Base-by-base conservation (phyloP, 78 protist genomes). In the Dictyostelium citrinum region DNA sequence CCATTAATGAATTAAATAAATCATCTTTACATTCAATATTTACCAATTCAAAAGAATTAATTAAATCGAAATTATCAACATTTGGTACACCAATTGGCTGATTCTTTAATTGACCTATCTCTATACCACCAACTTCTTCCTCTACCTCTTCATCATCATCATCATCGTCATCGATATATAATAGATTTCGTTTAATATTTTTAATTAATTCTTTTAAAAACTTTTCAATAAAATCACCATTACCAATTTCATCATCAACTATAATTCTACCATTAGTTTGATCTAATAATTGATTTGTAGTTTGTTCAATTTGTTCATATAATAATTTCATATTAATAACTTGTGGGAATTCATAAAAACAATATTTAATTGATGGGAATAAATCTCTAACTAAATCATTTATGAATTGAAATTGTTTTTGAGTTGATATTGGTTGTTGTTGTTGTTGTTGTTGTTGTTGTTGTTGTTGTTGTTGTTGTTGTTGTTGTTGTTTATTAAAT, bases 301-400 rank as follows among this genome's bases (percentile, higher is more conserved):
- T 64, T 27, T 9, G 3, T 33, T 70, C 24, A 33, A 70, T 6
- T 70, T 70, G 77, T 0, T 10, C 46, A 2, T 12, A 3, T 11
- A 70, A n/a, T 64, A 11, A 3, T 27, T 64, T 14, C 14, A 29
- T 9, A 27, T 24, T 64, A 11, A 64, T 64, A 11, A 27, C 2
- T 6, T 33, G 43, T 29, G 77, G 12, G 16, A 16, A 31, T 70
- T 70, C 77, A 70, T 33, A 16, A 46, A 77, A 37, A 77, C 82
- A 77, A 45, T 77, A 77, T 77, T 77, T 77, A 27, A 77, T 33
- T 17, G 29, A 77, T 77, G 82, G 82, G 37, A 24, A 77, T 27
- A 45, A 27, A n/a, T 39, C 41, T 45, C 16, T 12, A 43, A 27
- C 35, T 20, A 55, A 55, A 55, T 20, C 27, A 55, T 55, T 20